A percentile compares a stretch with the other conserved stretches of the same genome.
These are phyloP conservation scores for Iris pallida DNA, from an alignment of 116 monocot genomes.

Conservation along the genomic window DNA sequence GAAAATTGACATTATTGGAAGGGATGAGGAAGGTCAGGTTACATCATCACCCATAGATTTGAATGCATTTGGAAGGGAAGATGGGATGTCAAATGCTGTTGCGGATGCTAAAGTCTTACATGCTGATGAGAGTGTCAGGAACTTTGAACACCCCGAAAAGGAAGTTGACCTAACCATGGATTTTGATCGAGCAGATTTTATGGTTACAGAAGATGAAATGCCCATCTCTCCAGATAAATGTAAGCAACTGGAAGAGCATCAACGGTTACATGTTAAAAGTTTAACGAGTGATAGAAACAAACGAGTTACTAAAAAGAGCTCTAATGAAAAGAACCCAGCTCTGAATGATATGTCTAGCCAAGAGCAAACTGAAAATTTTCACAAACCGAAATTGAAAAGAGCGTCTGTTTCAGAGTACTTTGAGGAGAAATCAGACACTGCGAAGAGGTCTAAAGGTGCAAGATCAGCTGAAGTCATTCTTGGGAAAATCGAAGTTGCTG, in stretches of 20 bases:
- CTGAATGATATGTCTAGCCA: slow-evolving; percentile 13
- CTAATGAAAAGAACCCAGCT: slow-evolving; percentile 16
- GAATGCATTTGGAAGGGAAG: slow-evolving; percentile 27
- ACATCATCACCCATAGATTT: slow-evolving; percentile 17
- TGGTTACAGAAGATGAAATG: slow-evolving; percentile 16
- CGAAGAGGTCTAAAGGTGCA: slow-evolving; percentile 39
- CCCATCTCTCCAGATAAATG: slow-evolving; percentile 14
- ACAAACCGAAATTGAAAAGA: slow-evolving; percentile 44
- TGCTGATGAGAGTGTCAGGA: slow-evolving; percentile 10
- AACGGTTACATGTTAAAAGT: slow-evolving; percentile 13
- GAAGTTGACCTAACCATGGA: slow-evolving; percentile 2
- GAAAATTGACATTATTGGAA: slow-evolving; percentile 17
- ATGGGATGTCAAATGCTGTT: slow-evolving; percentile 16
- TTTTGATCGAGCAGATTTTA: slow-evolving; percentile 10
- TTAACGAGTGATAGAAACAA: slow-evolving; percentile 9
- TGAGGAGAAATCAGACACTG: slow-evolving; percentile 33
- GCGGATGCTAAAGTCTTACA: slow-evolving; percentile 15
- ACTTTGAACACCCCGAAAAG: slow-evolving; percentile 22
- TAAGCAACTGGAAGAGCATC: slow-evolving; percentile 11
- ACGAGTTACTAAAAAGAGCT: slow-evolving; percentile 1
- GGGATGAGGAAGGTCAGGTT: slow-evolving; percentile 16
- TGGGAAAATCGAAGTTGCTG: slow-evolving; percentile 23
- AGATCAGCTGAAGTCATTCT: slow-evolving; percentile 22
- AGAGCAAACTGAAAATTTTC: slow-evolving; percentile 29
- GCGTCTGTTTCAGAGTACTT: slow-evolving; percentile 18